Base-by-base conservation (phyloP, 495 filamentous ascomycete species). In the Xylaria curta region DNA sequence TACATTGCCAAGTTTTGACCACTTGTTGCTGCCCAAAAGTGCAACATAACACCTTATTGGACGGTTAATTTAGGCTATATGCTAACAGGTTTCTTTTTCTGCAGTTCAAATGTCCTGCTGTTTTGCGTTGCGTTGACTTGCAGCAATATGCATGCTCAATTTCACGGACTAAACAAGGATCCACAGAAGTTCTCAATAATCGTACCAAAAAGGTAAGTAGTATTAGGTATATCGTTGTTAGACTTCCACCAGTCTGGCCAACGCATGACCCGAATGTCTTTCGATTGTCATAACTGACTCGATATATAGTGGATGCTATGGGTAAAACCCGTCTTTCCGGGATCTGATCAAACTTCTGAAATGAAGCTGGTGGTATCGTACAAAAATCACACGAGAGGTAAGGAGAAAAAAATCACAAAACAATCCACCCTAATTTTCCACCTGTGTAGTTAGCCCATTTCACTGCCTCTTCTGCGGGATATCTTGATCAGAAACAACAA, bases 321-420 rank as follows among this genome's bases (percentile, higher is more conserved):
- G 44, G 47, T 66, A 9, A 26, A 8, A 51, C 53, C 26, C 38
- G 38, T 66, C 15, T 40, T 13, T 51, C 9, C 53, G 62, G 42
- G 19, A 8, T 49, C 19, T 38, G 56, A 36, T 36, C 44, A 56
- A 56, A 67, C 36, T 49, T 53, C n/a, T 51, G 28, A 53, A 40
- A 26, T 8, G 63, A 66, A 49, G 65, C 3, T 28, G 15, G 15
- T 67, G 65, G 65, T 56, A 67, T 67, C 65, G 19, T 67, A 54
- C 65, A 56, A 54, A 47, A 42, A 6, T 42, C 33, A 44, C 12
- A 63, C 12, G 1, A 63, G 24, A 31, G 38, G 60, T 42, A 44
- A 26, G 24, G 28, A 44, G 31, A 56, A 31, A 56, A 40, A 56
- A 40, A 33, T 56, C n/a, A 67, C 46, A 67, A 6, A 67, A 47